Evolutionary conservation across 306 rosid genomes (phyloP).

Genomic region (Prunus padus): DNA sequence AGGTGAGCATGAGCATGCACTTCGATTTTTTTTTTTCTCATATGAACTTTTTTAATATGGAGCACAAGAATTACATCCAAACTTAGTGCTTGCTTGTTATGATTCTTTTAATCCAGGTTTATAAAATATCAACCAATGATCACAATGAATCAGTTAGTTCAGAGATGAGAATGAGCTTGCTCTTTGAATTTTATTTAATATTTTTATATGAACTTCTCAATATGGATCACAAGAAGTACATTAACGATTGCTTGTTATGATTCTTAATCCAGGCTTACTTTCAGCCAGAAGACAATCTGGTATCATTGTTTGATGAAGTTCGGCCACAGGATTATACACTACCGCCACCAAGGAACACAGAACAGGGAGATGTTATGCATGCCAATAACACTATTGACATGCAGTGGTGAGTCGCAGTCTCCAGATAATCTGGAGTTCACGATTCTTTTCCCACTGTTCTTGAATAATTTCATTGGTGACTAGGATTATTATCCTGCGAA

Average conservation of each 20-base stretch:
- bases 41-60: not conserved
- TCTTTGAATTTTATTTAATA: slow-evolving; percentile 8
- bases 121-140: not conserved
- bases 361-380: not conserved
- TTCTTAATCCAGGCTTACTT: slow-evolving; percentile 24
- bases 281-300: not conserved
- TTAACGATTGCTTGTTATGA: slow-evolving; percentile 12
- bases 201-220: not conserved
- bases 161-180: slow-evolving; percentile 24
- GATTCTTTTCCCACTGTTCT: slow-evolving; percentile 17
- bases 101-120: too few relatives aligned
- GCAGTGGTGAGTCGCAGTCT: not conserved
- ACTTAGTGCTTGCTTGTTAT: not conserved
- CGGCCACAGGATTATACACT: not conserved
- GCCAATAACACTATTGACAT: slow-evolving; percentile 23
- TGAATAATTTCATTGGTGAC: not conserved
- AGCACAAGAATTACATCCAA: not conserved
- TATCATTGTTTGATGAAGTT: not conserved
- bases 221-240: slow-evolving; percentile 9
- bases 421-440: not conserved
- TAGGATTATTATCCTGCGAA: too few relatives aligned
- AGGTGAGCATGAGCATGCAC: slow-evolving; percentile 30
- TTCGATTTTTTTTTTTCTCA: not conserved
- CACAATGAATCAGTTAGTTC: not conserved
- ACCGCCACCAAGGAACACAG: not conserved